Base-by-base conservation (phyloP, 2,329 filamentous ascomycete species). In the Hypoxylon sp. region DNA sequence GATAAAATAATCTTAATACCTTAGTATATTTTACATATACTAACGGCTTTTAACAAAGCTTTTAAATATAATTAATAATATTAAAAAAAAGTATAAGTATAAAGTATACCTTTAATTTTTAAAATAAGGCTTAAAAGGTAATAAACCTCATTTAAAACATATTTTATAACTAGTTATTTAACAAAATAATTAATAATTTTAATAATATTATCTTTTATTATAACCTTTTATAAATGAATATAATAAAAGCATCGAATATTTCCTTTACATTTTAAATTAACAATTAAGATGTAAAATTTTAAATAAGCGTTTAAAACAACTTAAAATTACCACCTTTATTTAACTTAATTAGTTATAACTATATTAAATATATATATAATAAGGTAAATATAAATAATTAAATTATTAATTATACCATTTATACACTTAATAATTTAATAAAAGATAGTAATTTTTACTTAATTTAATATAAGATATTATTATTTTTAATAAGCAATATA, bases 161-260 rank as follows among this genome's bases (percentile, higher is more conserved):
- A 1, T 8, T 33, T 8, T 33, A 33, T 8, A n/a, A 11, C 14
- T 44, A n/a, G 1, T 44, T 44, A 44, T 29, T 29, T 26, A 47
- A 47, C 8, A 42, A 42, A n/a, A 42, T n/a, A 22, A 47, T 47
- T 22, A 47, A 47, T 44, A 44, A 44, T 44, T 44, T 44, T 44
- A 44, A 44, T 44, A 44, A 44, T n/a, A 44, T 2, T 5, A 10
- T 10, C 5, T 13, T 22, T 22, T 22, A 22, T 3, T 3, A 22
- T 22, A 22, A 22, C 3, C 3, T 22, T 22, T 22, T 22, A 19
- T 44, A n/a, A 44, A n/a, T 44, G 14, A 44, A 14, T 14, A n/a
- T 44, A 44, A 44, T 44, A 44, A 44, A 44, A 19, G 13, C 17
- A n/a, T 44, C 8, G 2, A 44, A 44, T 44, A 14, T 2, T 3